These are phyloP conservation scores for Jaapia argillacea DNA, from an alignment of 768 basidiomycete genomes.

Conservation along the genomic window DNA sequence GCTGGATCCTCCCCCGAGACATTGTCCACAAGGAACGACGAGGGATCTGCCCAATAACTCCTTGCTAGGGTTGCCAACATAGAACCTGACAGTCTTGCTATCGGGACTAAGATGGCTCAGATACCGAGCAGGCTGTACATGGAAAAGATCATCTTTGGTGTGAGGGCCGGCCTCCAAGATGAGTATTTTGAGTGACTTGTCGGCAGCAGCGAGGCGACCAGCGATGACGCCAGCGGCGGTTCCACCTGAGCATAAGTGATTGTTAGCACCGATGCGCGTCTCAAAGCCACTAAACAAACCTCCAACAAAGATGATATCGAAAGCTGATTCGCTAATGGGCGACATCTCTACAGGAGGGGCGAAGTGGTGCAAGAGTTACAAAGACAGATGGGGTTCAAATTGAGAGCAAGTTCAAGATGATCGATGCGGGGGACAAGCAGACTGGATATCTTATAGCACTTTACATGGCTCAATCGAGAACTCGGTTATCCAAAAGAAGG, in stretches of 20 bases:
- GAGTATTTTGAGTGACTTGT: slow-evolving; percentile 46
- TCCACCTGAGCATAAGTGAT: slow-evolving; percentile 24
- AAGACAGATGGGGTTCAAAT: too few relatives aligned
- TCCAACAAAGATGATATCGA: slow-evolving; percentile 49
- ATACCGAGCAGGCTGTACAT: slow-evolving; percentile 46
- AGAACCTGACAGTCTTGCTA: slow-evolving; percentile 33
- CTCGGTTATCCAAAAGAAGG: too few relatives aligned
- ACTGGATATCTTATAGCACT: too few relatives aligned
- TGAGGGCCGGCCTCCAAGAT: slow-evolving; percentile 50
- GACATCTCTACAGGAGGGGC: too few relatives aligned
- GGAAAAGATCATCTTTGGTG: slow-evolving; percentile 31
- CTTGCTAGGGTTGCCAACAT: slow-evolving; percentile 27
- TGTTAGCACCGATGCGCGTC: neutral
- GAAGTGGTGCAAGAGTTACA: too few relatives aligned
- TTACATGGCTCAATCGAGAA: too few relatives aligned
- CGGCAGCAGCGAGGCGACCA: slow-evolving; percentile 41
- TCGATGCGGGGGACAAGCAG: too few relatives aligned
- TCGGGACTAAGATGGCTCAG: slow-evolving; percentile 28
- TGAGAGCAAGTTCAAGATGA: too few relatives aligned
- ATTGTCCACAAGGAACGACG: slow-evolving; percentile 35
- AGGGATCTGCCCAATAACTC: slow-evolving; percentile 34
- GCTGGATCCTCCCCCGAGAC: slow-evolving; percentile 52
- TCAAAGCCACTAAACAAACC: slow-evolving; percentile 22
- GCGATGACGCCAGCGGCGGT: slow-evolving; percentile 48
- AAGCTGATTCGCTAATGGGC: slow-evolving; percentile 6